Percentiles rank a stretch among this genome's conserved stretches.
phyloP scores from a whole-genome alignment of 176 grass and related monocot species.

The Hordeum marinum region DNA sequence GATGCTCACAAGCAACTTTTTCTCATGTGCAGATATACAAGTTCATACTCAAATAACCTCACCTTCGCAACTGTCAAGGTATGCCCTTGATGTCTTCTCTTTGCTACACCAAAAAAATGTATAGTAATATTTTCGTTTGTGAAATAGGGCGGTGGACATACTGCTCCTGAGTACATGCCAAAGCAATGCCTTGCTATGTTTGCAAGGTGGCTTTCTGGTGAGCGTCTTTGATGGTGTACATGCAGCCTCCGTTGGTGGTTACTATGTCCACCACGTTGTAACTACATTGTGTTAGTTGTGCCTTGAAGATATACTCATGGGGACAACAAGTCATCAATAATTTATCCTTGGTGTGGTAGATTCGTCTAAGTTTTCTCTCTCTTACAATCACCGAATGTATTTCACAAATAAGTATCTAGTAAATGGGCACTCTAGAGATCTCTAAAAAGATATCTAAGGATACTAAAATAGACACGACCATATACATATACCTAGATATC shows the following conservation, averaged over 20 bases:
- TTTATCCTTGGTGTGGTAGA: no score
- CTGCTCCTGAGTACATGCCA: slow-evolving; percentile 42
- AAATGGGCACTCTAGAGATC: no score
- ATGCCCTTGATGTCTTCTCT: not conserved
- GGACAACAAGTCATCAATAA: no score
- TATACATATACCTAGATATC: no score
- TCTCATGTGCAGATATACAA: slow-evolving; percentile 46
- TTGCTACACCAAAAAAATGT: not conserved
- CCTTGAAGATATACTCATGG: not conserved
- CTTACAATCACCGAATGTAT: no score
- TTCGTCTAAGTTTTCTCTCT: no score
- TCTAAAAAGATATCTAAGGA: no score
- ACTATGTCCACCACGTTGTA: not conserved
- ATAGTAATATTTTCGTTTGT: not conserved
- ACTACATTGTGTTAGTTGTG: not conserved
- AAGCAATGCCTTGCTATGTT: slow-evolving; percentile 42
- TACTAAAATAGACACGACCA: no score
- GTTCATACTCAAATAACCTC: slow-evolving; percentile 49
- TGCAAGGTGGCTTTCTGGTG: slow-evolving; percentile 30
- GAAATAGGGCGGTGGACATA: slow-evolving; percentile 42
- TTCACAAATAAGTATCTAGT: no score
- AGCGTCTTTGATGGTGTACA: slow-evolving; percentile 26
- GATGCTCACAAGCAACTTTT: not conserved
- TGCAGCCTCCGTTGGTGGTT: not conserved
- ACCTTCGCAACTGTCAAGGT: slow-evolving; percentile 74